phyloP scores from a whole-genome alignment of 352 stramenopile species.

The Aphanomyces stellatus region DNA sequence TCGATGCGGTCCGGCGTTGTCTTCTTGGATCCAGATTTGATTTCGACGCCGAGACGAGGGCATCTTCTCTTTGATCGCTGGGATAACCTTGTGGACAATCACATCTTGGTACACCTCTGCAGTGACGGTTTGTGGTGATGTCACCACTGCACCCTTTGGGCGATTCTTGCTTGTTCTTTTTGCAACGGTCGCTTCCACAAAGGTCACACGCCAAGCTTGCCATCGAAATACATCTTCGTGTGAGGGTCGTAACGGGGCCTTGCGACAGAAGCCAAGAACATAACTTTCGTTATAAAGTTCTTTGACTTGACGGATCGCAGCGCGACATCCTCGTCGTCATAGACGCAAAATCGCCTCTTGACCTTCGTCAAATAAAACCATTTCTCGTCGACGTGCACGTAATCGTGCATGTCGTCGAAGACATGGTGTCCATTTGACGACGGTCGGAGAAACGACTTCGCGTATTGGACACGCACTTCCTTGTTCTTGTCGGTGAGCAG shows the following conservation, averaged over 20 bases:
- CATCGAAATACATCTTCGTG: background rate
- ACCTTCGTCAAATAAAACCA: conserved; percentile 1
- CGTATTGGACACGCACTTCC: background rate
- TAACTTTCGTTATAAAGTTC: conserved; percentile 13
- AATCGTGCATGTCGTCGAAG: background rate
- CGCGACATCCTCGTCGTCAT: background rate
- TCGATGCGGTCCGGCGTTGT: background rate
- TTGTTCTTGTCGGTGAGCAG: background rate
- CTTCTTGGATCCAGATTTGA: background rate
- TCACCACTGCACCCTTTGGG: background rate
- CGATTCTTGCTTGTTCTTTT: background rate
- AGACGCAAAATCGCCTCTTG: background rate
- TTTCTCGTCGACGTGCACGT: background rate
- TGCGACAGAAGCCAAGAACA: conserved; percentile 24
- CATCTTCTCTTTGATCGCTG: background rate
- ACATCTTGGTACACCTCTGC: background rate
- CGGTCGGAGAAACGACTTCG: background rate
- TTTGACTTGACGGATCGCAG: background rate
- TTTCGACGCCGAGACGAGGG: background rate
- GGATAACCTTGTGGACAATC: background rate
- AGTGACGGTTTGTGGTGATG: background rate
- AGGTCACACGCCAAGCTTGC: background rate
- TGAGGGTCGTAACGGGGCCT: conserved; percentile 1
- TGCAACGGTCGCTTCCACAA: background rate
- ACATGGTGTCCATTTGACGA: background rate